phyloP scores from a whole-genome alignment of 768 basidiomycete species.

The Mycena kentingensis region DNA sequence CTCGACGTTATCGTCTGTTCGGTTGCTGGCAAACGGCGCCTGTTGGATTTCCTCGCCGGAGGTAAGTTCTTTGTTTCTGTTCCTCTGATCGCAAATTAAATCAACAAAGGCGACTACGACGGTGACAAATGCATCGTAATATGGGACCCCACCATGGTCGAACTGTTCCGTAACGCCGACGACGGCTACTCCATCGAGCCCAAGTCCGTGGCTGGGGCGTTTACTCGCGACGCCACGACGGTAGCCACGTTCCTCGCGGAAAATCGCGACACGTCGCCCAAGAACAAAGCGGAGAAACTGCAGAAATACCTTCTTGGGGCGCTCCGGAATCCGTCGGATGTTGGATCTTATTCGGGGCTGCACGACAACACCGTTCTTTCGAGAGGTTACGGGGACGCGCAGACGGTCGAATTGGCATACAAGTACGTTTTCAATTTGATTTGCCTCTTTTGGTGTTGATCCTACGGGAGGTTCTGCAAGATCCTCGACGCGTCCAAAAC shows the following conservation, averaged over 20 bases:
- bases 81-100: background rate
- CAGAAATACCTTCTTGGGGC: conserved; percentile 56
- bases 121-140: conserved; percentile 63
- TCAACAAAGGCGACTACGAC: conserved; percentile 62
- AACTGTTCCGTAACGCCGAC: conserved; percentile 54
- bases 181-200: conserved; percentile 54
- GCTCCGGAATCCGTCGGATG: conserved; percentile 44
- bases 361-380: conserved; percentile 59
- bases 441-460: conserved; percentile 20
- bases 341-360: conserved; percentile 57
- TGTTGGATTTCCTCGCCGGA: conserved; percentile 65
- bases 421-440: conserved; percentile 42
- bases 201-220: conserved; percentile 38
- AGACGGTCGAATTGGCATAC: conserved; percentile 58
- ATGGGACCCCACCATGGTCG: conserved; percentile 60
- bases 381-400: conserved; percentile 49
- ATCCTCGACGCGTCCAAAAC: conserved; percentile 65
- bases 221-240: conserved; percentile 45
- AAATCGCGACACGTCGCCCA: conserved; percentile 20
- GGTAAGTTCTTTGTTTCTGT: conserved; percentile 38
- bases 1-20: conserved; percentile 62
- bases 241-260: conserved; percentile 45
- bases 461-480: conserved; percentile 46
- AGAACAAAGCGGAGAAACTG: conserved; percentile 35
- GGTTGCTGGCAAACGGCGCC: conserved; percentile 52